Evolutionary conservation across 1,284 basidiomycete species (phyloP).

Genomic region (Kwoniella shivajii): DNA sequence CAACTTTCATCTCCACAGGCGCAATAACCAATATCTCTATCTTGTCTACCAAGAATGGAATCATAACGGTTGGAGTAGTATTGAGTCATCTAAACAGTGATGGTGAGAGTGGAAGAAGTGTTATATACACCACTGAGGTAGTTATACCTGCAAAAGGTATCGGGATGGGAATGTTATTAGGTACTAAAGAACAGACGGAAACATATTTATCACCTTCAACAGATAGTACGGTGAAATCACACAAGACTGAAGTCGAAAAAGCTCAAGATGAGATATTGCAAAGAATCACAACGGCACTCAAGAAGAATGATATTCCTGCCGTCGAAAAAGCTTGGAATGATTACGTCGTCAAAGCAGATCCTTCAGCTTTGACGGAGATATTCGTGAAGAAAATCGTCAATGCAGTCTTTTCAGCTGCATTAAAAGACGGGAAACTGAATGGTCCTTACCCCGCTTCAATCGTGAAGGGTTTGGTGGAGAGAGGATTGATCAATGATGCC

Average conservation of each 20-base stretch:
- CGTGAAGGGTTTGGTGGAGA: constrained; percentile 31
- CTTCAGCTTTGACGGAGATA: not conserved
- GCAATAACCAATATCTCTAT: constrained; percentile 32
- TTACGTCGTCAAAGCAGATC: constrained; percentile 16
- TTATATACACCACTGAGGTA: constrained; percentile 43
- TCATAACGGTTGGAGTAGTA: constrained; percentile 25
- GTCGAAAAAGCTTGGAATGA: constrained; percentile 21
- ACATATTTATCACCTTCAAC: constrained; percentile 17
- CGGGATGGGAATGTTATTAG: constrained; percentile 42
- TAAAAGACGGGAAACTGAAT: constrained; percentile 12
- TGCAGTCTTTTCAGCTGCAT: constrained; percentile 28
- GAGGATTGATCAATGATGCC: constrained; percentile 35
- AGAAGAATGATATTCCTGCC: constrained; percentile 12
- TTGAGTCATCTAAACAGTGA: constrained; percentile 24
- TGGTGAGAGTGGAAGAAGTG: constrained; percentile 31
- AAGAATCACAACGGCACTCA: not conserved
- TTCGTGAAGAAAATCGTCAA: constrained; percentile 24
- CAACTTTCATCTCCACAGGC: constrained; percentile 24
- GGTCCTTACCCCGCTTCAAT: constrained; percentile 39
- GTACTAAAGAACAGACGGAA: constrained; percentile 28
- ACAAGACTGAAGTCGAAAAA: not conserved
- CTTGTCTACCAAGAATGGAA: constrained; percentile 15
- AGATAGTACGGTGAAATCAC: not conserved
- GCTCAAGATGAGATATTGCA: constrained; percentile 9
- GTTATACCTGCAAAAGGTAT: constrained; percentile 37